A percentile compares a stretch with the other conserved stretches of the same genome.
Conservation (phyloP, 2,329 filamentous ascomycete genomes). For the Botrytis pseudocinerea region DNA sequence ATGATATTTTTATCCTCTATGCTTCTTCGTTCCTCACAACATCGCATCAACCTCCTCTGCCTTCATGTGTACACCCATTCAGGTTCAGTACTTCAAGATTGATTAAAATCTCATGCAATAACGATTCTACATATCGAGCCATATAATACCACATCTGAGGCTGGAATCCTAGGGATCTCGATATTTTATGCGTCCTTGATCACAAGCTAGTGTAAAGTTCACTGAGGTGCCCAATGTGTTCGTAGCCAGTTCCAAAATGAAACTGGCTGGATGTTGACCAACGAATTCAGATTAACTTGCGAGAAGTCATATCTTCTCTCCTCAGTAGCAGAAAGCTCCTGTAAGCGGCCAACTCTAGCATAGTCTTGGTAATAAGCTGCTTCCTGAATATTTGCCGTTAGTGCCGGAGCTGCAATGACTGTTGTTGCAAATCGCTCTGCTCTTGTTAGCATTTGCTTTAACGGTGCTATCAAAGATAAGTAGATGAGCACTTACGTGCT, state of each 20-base stretch:
- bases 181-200: neutral
- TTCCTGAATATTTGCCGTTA: slow-evolving; percentile 30
- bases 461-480: slow-evolving; percentile 9
- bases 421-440: slow-evolving; percentile 30
- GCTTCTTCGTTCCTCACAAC: too few species aligned
- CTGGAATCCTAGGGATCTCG: neutral
- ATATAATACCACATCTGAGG: neutral
- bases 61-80: neutral
- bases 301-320: slow-evolving; percentile 67
- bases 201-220: neutral
- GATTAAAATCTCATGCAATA: neutral
- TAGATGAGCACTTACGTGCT: slow-evolving; percentile 45
- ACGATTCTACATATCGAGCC: neutral
- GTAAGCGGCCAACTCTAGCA: slow-evolving; percentile 54
- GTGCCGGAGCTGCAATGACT: slow-evolving; percentile 31
- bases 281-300: slow-evolving; percentile 59
- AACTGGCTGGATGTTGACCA: slow-evolving; percentile 50
- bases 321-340: slow-evolving; percentile 66
- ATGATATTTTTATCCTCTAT: neutral
- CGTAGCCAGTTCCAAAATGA: slow-evolving; percentile 57
- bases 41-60: neutral
- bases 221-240: slow-evolving; percentile 45
- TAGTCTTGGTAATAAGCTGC: slow-evolving; percentile 45
- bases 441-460: slow-evolving; percentile 14
- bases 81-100: neutral